Percentiles rank a stretch among this genome's conserved stretches.
phyloP scores from a whole-genome alignment of 225 moss, liverwort and hornwort genomes.

The Climacium dendroides region DNA sequence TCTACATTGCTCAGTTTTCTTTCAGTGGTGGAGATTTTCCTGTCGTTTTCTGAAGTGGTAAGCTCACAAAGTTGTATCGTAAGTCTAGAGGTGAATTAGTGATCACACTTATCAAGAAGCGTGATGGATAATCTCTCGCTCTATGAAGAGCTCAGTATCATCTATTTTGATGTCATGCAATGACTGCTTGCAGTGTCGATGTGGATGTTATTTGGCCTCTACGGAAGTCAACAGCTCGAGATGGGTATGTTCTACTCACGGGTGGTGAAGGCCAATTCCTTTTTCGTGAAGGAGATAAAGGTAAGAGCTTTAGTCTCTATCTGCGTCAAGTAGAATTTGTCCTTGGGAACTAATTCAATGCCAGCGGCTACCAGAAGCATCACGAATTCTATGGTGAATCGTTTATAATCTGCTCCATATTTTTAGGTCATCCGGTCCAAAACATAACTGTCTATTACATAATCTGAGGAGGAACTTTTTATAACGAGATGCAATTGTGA shows the following conservation, averaged over 20 bases:
- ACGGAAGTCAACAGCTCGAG: conserved; percentile 35
- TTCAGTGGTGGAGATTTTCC: neutral
- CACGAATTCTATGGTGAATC: neutral
- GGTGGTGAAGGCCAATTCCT: conserved; percentile 15
- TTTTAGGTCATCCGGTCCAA: neutral
- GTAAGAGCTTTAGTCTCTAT: neutral
- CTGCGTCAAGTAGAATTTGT: neutral
- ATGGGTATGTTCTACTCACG: conserved; percentile 45
- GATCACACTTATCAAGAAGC: neutral
- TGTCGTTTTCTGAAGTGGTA: neutral
- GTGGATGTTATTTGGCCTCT: conserved; percentile 39
- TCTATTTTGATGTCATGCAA: neutral
- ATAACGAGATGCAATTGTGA: neutral
- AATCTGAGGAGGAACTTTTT: neutral
- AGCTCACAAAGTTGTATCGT: neutral
- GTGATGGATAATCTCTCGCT: neutral
- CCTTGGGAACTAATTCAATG: neutral
- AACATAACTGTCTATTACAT: neutral
- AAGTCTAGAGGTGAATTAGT: neutral
- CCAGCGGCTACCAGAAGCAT: neutral
- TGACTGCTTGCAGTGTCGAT: conserved; percentile 22
- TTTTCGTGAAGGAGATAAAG: conserved; percentile 44
- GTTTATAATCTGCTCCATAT: neutral
- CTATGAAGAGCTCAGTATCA: neutral
- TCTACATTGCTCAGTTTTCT: neutral